phyloP scores from a whole-genome alignment of 2,329 filamentous ascomycete genomes.

The Alternaria postmessia region DNA sequence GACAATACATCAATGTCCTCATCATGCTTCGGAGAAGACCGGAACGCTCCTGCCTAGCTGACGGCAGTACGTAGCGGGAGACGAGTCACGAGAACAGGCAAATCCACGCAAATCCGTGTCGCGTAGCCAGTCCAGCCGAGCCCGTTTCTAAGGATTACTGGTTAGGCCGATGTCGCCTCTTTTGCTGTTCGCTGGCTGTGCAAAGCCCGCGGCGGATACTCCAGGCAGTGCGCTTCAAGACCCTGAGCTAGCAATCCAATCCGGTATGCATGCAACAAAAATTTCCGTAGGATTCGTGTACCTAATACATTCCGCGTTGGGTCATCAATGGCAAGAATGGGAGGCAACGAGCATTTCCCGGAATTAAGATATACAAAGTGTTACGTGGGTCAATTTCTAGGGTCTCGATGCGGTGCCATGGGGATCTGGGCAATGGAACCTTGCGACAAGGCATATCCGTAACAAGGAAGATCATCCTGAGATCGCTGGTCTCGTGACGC shows the following conservation, averaged over 20 bases:
- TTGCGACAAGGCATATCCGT: neutral
- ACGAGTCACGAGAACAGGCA: conserved; percentile 49
- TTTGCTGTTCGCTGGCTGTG: conserved; percentile 11
- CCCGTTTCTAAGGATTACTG: conserved; percentile 17
- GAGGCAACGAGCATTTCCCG: conserved; percentile 22
- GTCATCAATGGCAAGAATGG: conserved; percentile 18
- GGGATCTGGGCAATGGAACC: neutral
- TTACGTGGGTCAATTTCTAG: conserved; percentile 26
- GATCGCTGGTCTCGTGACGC: neutral
- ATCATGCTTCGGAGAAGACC: conserved; percentile 39
- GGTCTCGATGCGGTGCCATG: neutral
- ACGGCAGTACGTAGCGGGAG: conserved; percentile 19
- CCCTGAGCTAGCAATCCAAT: conserved; percentile 21
- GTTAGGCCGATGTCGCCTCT: conserved; percentile 49
- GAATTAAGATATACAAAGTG: conserved; percentile 3
- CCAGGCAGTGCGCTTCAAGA: conserved; percentile 24
- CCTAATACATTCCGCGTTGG: conserved; percentile 27
- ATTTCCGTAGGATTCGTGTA: conserved; percentile 19
- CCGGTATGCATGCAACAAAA: conserved; percentile 13
- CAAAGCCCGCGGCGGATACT: conserved; percentile 37
- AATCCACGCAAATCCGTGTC: conserved; percentile 29
- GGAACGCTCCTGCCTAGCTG: conserved; percentile 32
- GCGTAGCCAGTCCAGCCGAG: conserved; percentile 19
- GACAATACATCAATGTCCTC: conserved; percentile 13
- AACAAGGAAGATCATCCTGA: neutral